Base-by-base conservation (phyloP, 768 basidiomycete species). In the Psilocybe subaeruginosa region DNA sequence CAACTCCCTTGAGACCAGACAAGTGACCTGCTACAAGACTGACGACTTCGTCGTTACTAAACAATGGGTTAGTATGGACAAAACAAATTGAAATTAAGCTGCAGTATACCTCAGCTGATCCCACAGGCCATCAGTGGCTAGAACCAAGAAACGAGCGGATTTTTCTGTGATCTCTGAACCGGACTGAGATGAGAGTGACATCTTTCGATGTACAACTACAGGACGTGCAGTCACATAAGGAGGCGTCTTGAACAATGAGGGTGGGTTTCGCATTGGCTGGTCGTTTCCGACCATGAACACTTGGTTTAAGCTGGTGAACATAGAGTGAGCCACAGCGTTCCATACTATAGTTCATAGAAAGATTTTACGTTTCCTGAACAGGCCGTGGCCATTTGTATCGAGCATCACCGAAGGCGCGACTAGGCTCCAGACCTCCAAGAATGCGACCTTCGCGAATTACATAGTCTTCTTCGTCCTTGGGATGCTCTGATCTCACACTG, bases 151-250 rank as follows among this genome's bases (percentile, higher is more conserved):
- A 61, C 88, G 87, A 23, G 87, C 73, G 12, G 80, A 64, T 48
- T 73, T 80, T 68, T 69, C 69, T 62, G 66, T 65, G 59, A 69
- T 56, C 35, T 64, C 51, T 31, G 70, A 59, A 19, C 70, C 68
- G 29, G 59, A 54, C 30, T 75, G 61, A 12, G 80, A 69, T 23
- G 82, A 76, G 69, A 90, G 83, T 12, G 82, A 76, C 65, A 93
- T 77, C 66, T 89, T 87, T 61, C 85, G 85, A 66, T 94, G 89
- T 2, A 89, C 91, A 30, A 95, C 86, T 37, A 92, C 93, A 2
- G 95, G 95, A 6, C 80, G 80, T 14, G 95, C 87, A 33, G 83
- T 95, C 23, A 97, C 94, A 73, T 97, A 97, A n/a, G 95, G 95
- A 2, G 95, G 95, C 3, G 95, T 93, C 73, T 89, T 91, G 74